Evolutionary conservation across 2,329 filamentous ascomycete genomes (phyloP).

Genomic region (Fusarium decemcellulare): DNA sequence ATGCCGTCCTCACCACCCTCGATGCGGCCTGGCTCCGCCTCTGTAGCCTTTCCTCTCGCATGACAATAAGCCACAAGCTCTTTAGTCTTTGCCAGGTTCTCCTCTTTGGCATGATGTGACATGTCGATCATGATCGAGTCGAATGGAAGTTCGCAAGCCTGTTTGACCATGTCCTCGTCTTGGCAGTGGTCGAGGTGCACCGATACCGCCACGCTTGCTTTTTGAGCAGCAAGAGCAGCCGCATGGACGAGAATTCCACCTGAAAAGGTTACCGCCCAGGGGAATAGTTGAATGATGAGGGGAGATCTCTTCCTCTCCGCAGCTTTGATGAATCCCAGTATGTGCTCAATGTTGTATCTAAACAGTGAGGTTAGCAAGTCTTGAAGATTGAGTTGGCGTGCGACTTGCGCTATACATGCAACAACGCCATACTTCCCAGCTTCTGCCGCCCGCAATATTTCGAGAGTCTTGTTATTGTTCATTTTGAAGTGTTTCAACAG

Average conservation of each 20-base stretch:
- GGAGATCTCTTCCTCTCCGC: constrained; percentile 76
- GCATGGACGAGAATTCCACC: constrained; percentile 67
- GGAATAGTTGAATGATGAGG: constrained; percentile 79
- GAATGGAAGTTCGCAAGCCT: constrained; percentile 70
- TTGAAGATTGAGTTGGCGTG: too few relatives aligned
- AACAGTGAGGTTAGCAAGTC: too few relatives aligned
- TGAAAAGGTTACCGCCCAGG: constrained; percentile 77
- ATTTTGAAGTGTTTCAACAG: too few relatives aligned
- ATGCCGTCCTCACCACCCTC: constrained; percentile 79
- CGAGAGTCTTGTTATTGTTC: too few relatives aligned
- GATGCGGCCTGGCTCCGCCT: constrained; percentile 78
- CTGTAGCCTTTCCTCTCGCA: constrained; percentile 74
- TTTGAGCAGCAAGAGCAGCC: constrained; percentile 66
- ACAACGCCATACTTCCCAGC: too few relatives aligned
- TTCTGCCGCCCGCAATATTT: too few relatives aligned
- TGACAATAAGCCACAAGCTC: constrained; percentile 74
- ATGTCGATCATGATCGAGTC: constrained; percentile 86
- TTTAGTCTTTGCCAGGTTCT: constrained; percentile 77
- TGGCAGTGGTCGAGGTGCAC: constrained; percentile 78
- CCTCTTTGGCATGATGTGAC: constrained; percentile 78
- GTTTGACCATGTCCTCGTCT: constrained; percentile 68
- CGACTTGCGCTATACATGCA: too few relatives aligned
- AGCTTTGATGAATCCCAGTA: constrained; percentile 76
- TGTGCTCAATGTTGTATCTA: constrained; percentile 66
- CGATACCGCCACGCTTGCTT: constrained; percentile 69